A percentile compares a stretch with the other conserved stretches of the same genome.
Evolutionary conservation across 768 basidiomycete genomes (phyloP).

Genomic region (Flagelloscypha sp.): DNA sequence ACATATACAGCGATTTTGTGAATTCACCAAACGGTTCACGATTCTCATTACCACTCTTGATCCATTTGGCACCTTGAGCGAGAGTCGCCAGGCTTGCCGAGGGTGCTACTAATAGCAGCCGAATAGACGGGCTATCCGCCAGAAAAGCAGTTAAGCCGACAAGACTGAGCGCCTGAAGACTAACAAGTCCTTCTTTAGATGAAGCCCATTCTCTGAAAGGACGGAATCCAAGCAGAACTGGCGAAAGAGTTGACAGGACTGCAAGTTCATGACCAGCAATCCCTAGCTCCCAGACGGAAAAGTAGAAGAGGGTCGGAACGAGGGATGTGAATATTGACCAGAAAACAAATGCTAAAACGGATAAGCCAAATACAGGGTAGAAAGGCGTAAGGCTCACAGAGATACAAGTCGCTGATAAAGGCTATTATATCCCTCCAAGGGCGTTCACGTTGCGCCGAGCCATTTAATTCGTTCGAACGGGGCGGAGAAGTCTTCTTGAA

Average conservation of each 20-base stretch:
- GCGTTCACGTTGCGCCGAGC: too few relatives aligned
- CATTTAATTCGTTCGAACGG: too few relatives aligned
- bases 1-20: neutral
- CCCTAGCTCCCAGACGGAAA: conserved; percentile 86
- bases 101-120: conserved; percentile 48
- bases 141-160: conserved; percentile 46
- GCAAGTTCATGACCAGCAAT: conserved; percentile 78
- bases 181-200: conserved; percentile 39
- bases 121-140: conserved; percentile 39
- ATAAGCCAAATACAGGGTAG: neutral
- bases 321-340: conserved; percentile 81
- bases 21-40: conserved; percentile 18
- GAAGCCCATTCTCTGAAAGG: conserved; percentile 36
- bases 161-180: conserved; percentile 42
- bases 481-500: too few relatives aligned
- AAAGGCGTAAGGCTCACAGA: conserved; percentile 38
- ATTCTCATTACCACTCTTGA: conserved; percentile 33
- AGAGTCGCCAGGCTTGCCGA: conserved; percentile 45
- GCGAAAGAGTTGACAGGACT: conserved; percentile 63
- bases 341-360: conserved; percentile 58
- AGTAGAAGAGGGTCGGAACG: conserved; percentile 79
- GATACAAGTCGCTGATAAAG: conserved; percentile 42
- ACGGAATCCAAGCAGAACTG: conserved; percentile 45
- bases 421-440: too few relatives aligned
- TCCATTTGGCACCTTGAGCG: conserved; percentile 47